Base-by-base conservation (phyloP, 495 filamentous ascomycete genomes). In the Podospora sp. region DNA sequence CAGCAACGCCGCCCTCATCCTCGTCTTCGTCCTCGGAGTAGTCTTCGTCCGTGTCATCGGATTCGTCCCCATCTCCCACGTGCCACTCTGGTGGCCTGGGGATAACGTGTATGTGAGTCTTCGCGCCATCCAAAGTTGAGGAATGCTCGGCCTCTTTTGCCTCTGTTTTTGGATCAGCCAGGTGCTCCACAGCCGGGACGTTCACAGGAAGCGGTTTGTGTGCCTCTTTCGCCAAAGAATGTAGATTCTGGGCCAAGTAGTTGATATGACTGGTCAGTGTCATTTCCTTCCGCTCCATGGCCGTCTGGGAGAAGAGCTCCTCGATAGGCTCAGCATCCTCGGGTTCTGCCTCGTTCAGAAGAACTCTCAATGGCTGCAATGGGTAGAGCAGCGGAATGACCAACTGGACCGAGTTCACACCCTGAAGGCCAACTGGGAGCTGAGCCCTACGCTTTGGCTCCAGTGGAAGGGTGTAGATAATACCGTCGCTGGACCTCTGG, bases 1-100 rank as follows among this genome's bases (percentile, higher is more conserved):
- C 75, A 0, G 72, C 72, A 49, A 81, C 83, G 40, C 85, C 82
- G 0, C 74, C 77, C 14, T 84, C 82, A 26, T 85, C 85, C 1
- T 83, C 80, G 29, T 66, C 68, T 53, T 77, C 73, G 18, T 78
- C 76, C 53, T 83, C 29, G 29, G 29, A 33, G 29, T 33, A 33
- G 29, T 33, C 29, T 33, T 33, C 83, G 22, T 84, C 80, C 4
- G 75, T 75, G 4, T 84, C 82, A 22, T 84, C 71, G 0, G 74
- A 72, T 25, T 75, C 78, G 22, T 79, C 76, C 20, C 74, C 76
- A 26, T 77, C 75, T 20, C 79, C 81, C 0, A 82, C 71, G 8
- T 82, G 79, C 93, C 93, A 97, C 72, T 97, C 93, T 2, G 91
- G 90, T 1, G 93, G 93, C 6, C 92, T 84, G 16, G 91, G 89